Evolutionary conservation across 2,329 filamentous ascomycete genomes (phyloP).

Genomic region (Rutstroemia sp.): DNA sequence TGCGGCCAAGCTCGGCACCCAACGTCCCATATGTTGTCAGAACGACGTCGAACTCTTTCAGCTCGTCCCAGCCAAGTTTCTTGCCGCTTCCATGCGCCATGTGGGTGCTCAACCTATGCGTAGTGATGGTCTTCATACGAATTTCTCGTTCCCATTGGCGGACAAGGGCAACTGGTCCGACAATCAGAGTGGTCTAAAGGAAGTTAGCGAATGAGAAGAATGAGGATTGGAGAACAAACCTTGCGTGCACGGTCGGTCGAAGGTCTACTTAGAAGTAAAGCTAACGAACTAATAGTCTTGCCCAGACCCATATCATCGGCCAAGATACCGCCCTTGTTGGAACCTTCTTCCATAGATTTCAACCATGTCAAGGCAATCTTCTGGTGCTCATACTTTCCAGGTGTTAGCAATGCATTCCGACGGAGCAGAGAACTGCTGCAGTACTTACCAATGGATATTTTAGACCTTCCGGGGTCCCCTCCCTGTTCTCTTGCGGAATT

Average conservation of each 20-base stretch:
- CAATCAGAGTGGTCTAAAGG: constrained; percentile 66
- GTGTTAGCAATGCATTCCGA: constrained; percentile 10
- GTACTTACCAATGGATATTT: constrained; percentile 45
- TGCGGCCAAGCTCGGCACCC: constrained; percentile 56
- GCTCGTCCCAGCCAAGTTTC: constrained; percentile 48
- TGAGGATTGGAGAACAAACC: constrained; percentile 14
- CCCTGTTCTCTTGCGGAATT: constrained; percentile 51
- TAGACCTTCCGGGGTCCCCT: constrained; percentile 63
- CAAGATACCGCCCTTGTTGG: constrained; percentile 67
- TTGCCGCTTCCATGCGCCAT: constrained; percentile 59
- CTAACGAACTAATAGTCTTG: constrained; percentile 76
- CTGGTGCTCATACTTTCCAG: constrained; percentile 63
- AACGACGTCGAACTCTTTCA: constrained; percentile 65
- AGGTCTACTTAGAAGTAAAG: constrained; percentile 52
- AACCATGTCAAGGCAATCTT: constrained; percentile 72
- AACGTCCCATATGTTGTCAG: constrained; percentile 74
- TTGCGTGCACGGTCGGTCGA: constrained; percentile 40
- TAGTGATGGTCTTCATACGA: constrained; percentile 53
- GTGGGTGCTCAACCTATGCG: constrained; percentile 54
- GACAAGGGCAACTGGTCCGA: constrained; percentile 73
- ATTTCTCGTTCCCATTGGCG: constrained; percentile 84
- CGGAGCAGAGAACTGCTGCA: background rate
- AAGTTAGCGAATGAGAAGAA: constrained; percentile 2
- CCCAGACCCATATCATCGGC: constrained; percentile 80
- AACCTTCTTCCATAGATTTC: constrained; percentile 63